Evolutionary conservation across 106 monocot genomes (phyloP).

Genomic region (Dendrobium officinale): DNA sequence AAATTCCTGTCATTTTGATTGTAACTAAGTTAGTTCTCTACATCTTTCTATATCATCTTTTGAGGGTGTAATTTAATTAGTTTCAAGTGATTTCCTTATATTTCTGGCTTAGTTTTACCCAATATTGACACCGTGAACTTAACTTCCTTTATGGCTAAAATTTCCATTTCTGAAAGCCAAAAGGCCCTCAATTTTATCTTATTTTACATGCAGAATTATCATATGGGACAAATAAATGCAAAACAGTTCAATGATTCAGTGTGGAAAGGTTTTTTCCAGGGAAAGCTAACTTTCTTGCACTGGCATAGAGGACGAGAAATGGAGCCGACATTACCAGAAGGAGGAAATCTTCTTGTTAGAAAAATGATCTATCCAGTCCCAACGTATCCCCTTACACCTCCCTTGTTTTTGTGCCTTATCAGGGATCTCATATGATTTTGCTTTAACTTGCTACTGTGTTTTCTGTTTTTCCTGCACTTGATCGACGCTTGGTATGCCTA

Average conservation of each 20-base stretch:
- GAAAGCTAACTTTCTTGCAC: conserved; percentile 75
- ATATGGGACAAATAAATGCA: conserved; percentile 67
- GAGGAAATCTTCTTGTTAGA: conserved; percentile 75
- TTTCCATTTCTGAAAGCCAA: neutral
- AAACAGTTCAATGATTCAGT: conserved; percentile 63
- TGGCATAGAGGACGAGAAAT: conserved; percentile 83
- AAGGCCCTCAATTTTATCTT: neutral
- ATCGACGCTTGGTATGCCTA: neutral
- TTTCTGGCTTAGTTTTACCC: neutral
- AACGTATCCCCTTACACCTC: conserved; percentile 33
- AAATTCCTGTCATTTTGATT: neutral
- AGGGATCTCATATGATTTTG: neutral
- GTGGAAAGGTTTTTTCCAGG: conserved; percentile 85
- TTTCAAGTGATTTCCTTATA: neutral
- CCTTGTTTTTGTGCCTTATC: neutral
- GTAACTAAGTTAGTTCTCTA: neutral
- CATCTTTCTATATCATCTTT: neutral
- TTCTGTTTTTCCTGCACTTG: neutral
- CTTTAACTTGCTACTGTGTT: neutral
- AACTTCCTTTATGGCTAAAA: neutral
- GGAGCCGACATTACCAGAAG: conserved; percentile 55
- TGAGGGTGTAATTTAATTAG: neutral
- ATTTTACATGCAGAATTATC: conserved; percentile 52
- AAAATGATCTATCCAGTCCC: conserved; percentile 64
- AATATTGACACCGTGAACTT: neutral